phyloP scores from a whole-genome alignment of 192 early-diverging fungal species.

The Coemansia sp. region DNA sequence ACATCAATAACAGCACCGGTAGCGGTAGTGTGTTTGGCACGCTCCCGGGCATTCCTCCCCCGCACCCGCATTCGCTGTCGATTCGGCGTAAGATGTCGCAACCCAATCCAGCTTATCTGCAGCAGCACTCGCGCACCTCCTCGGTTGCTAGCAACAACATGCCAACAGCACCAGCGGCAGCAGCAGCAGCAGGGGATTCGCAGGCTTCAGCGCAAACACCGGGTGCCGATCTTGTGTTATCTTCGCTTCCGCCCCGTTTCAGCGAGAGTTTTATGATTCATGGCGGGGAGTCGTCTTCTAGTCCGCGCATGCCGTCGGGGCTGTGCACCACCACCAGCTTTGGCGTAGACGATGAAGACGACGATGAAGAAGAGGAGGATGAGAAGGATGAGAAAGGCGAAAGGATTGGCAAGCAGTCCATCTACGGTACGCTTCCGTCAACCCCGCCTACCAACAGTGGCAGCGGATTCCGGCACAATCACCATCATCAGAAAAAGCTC shows the following conservation, averaged over 20 bases:
- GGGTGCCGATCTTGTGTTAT: neutral
- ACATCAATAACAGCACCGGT: neutral
- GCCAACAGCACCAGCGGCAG: neutral
- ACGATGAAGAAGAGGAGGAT: neutral
- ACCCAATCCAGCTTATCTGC: constrained; percentile 46
- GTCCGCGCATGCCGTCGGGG: constrained; percentile 6
- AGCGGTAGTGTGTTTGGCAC: neutral
- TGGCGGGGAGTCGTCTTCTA: neutral
- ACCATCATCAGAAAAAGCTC: constrained; percentile 5
- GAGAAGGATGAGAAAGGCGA: neutral
- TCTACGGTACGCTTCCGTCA: neutral
- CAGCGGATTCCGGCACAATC: neutral
- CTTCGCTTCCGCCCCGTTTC: neutral
- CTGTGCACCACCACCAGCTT: neutral
- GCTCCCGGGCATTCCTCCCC: neutral
- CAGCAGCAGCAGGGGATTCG: neutral
- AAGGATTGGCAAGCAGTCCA: neutral
- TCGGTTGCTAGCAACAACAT: constrained; percentile 36
- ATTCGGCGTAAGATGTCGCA: constrained; percentile 39
- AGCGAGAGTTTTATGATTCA: neutral
- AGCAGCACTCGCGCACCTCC: constrained; percentile 39
- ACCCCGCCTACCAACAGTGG: neutral
- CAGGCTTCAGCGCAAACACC: neutral
- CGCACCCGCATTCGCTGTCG: neutral
- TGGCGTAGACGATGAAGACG: neutral